Base-by-base conservation (phyloP, 305 asterid species). In the Fraxinus sp. region DNA sequence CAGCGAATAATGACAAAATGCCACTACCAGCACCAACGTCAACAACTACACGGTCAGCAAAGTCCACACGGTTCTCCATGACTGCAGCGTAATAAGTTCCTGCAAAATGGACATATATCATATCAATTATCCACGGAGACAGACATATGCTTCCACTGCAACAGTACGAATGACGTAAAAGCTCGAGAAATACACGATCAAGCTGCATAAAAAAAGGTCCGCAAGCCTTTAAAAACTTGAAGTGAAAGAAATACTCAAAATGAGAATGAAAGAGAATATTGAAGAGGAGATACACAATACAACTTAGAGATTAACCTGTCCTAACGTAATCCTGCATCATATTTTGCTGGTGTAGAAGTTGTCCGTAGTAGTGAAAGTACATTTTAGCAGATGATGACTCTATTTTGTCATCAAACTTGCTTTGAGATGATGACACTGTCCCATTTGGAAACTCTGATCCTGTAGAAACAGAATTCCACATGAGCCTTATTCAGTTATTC, bases 1-100 rank as follows among this genome's bases (percentile, higher is more conserved):
- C 99, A 83, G 99, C 99, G 89, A 96, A 96, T 84, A 96, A 89
- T 83, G 98, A 94, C 87, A 94, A 90, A 86, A 94, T 94, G 89
- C 97, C 99, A 89, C 97, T 95, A 78, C 99, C 99, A 89, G 99
- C 98, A 81, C 99, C 99, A 83, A 97, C 99, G 89, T 97, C 98
- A 85, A 97, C 98, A 80, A 97, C 98, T 74, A 97, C 87, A 30
- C 97, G 92, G 77, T 88, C 97, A 37, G 72, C 44, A 84, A 97
- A 94, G 91, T 94, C 98, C 66, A 82, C 87, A 78, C 96, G 97
- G 88, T 97, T 97, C 88, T 97, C 99, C 88, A 94, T 89, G 83
- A 97, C 98, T 2, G 99, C 99, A 82, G 99, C 98, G 89, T 94
- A 93, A 88, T 97, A 97, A 74, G 96, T 88, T 84, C 99, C 98